Conservation (phyloP, 164 flowering plant genomes). For the Litsea cubeba region DNA sequence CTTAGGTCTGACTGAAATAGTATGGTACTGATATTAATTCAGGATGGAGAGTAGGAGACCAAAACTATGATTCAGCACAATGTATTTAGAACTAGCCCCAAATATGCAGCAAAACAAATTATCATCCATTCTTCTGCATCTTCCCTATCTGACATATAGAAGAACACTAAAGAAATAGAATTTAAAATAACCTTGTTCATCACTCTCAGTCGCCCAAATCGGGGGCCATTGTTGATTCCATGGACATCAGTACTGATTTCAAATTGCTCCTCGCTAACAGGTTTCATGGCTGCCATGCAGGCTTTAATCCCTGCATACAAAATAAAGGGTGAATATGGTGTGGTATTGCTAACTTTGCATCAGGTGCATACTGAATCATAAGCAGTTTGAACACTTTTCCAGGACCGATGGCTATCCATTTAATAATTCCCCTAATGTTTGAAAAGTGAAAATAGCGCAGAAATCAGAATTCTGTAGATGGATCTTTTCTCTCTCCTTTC, state of each 20-base stretch:
- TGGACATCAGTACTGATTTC: constrained; percentile 68
- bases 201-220: constrained; percentile 61
- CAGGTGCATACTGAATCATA: background rate
- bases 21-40: no score
- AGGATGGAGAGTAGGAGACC: no score
- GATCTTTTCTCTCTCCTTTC: no score
- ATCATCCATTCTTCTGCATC: background rate
- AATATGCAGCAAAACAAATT: background rate
- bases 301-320: constrained; percentile 75
- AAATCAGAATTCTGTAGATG: no score
- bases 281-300: constrained; percentile 53
- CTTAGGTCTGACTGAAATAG: background rate
- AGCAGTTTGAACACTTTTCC: background rate
- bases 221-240: constrained; percentile 72
- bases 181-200: constrained; percentile 49
- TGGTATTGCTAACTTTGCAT: background rate
- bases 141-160: background rate
- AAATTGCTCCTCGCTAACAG: constrained; percentile 60
- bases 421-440: background rate
- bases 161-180: background rate
- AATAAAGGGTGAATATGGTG: background rate
- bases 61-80: no score
- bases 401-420: background rate
- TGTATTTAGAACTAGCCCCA: background rate
- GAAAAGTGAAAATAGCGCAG: background rate